Base-by-base conservation (phyloP, 1,139 yeast species). In the Starmera stellimalicola region DNA sequence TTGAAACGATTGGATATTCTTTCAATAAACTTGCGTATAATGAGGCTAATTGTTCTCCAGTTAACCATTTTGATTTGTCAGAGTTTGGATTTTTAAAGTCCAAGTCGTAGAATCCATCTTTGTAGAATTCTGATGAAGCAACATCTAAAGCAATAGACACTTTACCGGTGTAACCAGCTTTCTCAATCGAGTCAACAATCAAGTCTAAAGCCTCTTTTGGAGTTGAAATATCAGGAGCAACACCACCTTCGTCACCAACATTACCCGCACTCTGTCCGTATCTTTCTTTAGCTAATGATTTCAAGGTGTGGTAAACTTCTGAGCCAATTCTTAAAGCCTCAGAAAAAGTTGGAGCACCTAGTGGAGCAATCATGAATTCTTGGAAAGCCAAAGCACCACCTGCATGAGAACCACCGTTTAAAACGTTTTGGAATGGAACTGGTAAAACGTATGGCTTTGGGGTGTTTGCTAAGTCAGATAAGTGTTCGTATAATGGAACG, bases 201-300 rank as follows among this genome's bases (percentile, higher is more conserved):
- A 88, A 79, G 69, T 87, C 95, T 53, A 88, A 72, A 51, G 96
- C 96, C 73, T 88, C 96, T 64, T 76, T 83, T 59, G 97, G 87
- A 52, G 94, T 74, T 48, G 79, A 73, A 54, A 88, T 77, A 67
- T 84, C 83, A 64, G 97, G 97, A 55, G 96, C 96, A 72, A 88
- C 95, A 75, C 97, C 97, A 78, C 97, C 96, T 74, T 88, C 96
- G 68, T 88, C 97, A 77, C 97, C 97, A 60, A 88, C 96, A 71
- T 88, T 88, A 69, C 95, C 96, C 56, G 97, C 97, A 45, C 94
- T 79, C 60, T 82, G 79, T 62, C 97, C 97, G 77, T 87, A 88
- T 64, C 69, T 73, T 77, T 82, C 77, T 77, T 83, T 83, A 63
- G 96, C 79, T 55, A 82, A 70, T 47, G 87, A 65, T 75, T 88